A percentile compares a stretch with the other conserved stretches of the same genome.
These are phyloP conservation scores for Neolentinus lepideus DNA, from an alignment of 1,284 basidiomycete species.

Conservation along the genomic window DNA sequence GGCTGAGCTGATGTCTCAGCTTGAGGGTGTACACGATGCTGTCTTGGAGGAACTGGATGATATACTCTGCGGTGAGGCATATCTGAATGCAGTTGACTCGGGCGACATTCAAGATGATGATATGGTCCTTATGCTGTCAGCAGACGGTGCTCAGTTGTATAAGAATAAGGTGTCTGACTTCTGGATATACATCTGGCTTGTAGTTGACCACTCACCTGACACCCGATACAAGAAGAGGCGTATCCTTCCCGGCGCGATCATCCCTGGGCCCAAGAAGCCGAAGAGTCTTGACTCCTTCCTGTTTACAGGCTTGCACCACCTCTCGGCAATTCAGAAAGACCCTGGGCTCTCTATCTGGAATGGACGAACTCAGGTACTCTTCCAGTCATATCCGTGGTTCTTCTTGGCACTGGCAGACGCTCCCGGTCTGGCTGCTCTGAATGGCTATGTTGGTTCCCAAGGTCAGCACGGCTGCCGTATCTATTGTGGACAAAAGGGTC, in stretches of 20 bases:
- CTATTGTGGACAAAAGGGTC: constrained; percentile 18
- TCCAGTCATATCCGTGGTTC: constrained; percentile 12
- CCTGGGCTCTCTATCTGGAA: constrained; percentile 16
- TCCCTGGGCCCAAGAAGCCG: constrained; percentile 10
- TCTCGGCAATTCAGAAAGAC: constrained; percentile 20
- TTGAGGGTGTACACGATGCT: not conserved
- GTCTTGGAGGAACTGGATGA: not conserved
- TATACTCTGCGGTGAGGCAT: not conserved
- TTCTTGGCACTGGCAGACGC: constrained; percentile 13
- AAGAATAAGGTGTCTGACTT: not conserved
- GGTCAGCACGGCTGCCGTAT: constrained; percentile 22
- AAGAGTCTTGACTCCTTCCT: constrained; percentile 11
- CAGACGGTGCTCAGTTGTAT: not conserved
- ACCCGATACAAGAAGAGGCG: constrained; percentile 1
- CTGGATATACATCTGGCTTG: constrained; percentile 2
- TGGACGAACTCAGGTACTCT: constrained; percentile 8
- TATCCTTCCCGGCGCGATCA: constrained; percentile 8
- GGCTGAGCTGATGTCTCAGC: not conserved
- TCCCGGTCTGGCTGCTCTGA: constrained; percentile 17
- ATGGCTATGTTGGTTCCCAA: constrained; percentile 26
- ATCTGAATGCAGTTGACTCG: constrained; percentile 12
- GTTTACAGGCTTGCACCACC: constrained; percentile 18
- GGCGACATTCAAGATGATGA: not conserved
- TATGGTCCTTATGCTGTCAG: not conserved
- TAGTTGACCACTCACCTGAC: not conserved